Percentiles rank a stretch among this genome's conserved stretches.
These are phyloP conservation scores for Senecio squalidus DNA, from an alignment of 140 eudicot species.

Conservation along the genomic window DNA sequence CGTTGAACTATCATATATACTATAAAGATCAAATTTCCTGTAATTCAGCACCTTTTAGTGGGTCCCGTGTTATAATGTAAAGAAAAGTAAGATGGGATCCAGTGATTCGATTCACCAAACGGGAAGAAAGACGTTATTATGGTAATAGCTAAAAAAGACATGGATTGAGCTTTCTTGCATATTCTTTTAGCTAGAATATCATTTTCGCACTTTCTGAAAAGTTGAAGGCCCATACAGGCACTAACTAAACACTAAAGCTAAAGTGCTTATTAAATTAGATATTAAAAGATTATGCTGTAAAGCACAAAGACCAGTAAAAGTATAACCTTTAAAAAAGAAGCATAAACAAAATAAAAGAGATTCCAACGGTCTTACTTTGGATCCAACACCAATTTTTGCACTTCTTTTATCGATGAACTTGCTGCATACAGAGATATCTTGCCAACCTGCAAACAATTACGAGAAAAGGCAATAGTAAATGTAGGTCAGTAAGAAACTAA, in stretches of 20 bases:
- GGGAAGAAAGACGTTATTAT: not conserved
- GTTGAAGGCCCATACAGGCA: constrained; percentile 21
- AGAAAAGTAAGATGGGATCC: constrained; percentile 13
- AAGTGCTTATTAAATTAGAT: constrained; percentile 14
- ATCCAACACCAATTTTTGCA: constrained; percentile 89
- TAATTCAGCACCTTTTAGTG: no score
- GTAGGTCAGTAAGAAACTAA: not conserved
- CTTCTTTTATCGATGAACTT: constrained; percentile 92
- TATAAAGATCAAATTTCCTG: no score
- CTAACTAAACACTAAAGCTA: constrained; percentile 21
- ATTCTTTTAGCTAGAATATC: constrained; percentile 13
- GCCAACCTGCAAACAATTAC: constrained; percentile 58
- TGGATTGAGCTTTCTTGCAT: constrained; percentile 12
- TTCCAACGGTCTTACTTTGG: constrained; percentile 66
- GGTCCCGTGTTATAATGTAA: not conserved
- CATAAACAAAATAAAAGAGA: constrained; percentile 9
- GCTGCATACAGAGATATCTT: constrained; percentile 94
- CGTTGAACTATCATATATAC: no score
- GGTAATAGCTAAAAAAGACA: not conserved
- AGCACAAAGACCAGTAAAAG: constrained; percentile 25
- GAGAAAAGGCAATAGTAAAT: constrained; percentile 11
- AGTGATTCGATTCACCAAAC: no score
- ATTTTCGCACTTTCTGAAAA: constrained; percentile 20
- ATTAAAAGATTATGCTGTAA: constrained; percentile 21
- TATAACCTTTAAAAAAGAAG: constrained; percentile 5